A percentile compares a stretch with the other conserved stretches of the same genome.
Conservation (phyloP, 495 filamentous ascomycete genomes). For the Apodospora peruviana region DNA sequence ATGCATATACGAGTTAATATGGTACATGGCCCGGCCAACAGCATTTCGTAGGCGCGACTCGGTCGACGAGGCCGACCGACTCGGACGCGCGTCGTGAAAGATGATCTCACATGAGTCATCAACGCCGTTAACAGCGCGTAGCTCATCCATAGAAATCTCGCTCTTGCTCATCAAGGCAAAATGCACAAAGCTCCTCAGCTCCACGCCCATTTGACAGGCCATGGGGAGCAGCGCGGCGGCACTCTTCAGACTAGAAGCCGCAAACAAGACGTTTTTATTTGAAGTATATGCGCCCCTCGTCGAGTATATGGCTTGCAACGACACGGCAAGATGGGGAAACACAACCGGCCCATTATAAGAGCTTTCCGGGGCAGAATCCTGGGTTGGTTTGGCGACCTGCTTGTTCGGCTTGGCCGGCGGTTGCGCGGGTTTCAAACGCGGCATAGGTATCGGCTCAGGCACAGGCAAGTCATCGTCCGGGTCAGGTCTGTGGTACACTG, state of each 20-base stretch:
- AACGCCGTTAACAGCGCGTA: constrained; percentile 52
- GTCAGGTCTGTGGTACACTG: constrained; percentile 19
- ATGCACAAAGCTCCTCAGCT: constrained; percentile 54
- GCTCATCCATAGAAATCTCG: constrained; percentile 44
- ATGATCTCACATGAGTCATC: constrained; percentile 47
- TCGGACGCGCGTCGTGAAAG: constrained; percentile 56
- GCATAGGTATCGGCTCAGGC: constrained; percentile 14
- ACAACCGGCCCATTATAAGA: constrained; percentile 35
- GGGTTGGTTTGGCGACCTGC: not conserved
- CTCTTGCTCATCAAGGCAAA: constrained; percentile 53
- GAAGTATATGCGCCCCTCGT: constrained; percentile 26
- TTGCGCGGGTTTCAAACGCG: constrained; percentile 9
- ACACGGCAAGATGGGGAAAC: constrained; percentile 30
- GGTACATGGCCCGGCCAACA: constrained; percentile 35
- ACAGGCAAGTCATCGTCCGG: constrained; percentile 11
- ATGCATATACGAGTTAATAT: constrained; percentile 52
- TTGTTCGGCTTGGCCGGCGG: constrained; percentile 1
- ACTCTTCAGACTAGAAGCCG: constrained; percentile 51
- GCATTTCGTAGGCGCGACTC: constrained; percentile 42
- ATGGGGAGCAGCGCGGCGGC: constrained; percentile 50
- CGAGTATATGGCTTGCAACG: constrained; percentile 33
- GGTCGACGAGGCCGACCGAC: constrained; percentile 44
- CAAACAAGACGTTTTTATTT: constrained; percentile 56
- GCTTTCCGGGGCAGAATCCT: not conserved
- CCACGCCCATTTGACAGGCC: constrained; percentile 55